Conservation (phyloP, 2,329 filamentous ascomycete species). For the Ceratocystis lukuohia region DNA sequence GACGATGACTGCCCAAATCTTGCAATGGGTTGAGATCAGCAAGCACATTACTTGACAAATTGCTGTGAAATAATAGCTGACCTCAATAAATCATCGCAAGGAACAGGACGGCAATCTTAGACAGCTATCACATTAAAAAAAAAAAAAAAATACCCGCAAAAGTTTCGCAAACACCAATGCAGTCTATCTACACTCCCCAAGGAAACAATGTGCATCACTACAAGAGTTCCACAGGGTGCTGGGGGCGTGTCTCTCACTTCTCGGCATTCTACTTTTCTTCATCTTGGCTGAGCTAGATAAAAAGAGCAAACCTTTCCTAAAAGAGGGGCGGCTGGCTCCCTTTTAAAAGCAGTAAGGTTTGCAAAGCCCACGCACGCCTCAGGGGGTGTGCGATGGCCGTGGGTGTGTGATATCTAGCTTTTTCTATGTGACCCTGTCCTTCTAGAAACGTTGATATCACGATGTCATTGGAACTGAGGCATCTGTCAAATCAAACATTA, state of each 20-base stretch:
- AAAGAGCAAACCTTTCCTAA: slow-evolving; percentile 2
- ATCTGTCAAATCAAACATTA: no score
- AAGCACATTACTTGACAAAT: no score
- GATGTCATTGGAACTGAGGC: neutral
- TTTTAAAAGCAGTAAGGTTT: neutral
- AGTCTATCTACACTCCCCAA: no score
- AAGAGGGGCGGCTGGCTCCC: neutral
- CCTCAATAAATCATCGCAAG: no score
- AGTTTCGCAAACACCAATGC: no score
- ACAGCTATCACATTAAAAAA: no score
- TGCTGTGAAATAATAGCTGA: no score
- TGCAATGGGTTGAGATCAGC: no score
- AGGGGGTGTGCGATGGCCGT: neutral
- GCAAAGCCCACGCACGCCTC: neutral
- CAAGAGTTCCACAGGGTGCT: neutral
- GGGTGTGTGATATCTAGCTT: neutral
- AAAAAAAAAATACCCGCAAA: no score
- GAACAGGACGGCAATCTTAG: no score
- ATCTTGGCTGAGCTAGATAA: neutral
- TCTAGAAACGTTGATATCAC: neutral
- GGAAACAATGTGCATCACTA: no score
- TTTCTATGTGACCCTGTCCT: neutral
- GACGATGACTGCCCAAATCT: no score
- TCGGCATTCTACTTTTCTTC: neutral
- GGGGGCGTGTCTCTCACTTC: neutral